These are phyloP conservation scores for Mycosarcoma maydis DNA, from an alignment of 1,284 basidiomycete genomes.

Conservation along the genomic window DNA sequence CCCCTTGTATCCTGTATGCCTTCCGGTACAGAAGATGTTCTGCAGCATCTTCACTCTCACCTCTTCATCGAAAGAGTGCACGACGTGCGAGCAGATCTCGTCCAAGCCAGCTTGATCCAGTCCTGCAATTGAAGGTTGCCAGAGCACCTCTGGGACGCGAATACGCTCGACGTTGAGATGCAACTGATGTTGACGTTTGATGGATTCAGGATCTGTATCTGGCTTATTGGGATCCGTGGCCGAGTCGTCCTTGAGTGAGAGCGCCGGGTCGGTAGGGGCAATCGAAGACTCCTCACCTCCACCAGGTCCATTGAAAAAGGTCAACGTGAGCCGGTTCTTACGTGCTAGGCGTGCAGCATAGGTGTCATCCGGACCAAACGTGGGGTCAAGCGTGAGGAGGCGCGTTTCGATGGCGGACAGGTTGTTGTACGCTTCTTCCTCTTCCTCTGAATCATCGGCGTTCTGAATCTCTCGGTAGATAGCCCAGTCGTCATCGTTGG, in stretches of 20 bases:
- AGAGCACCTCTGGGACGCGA: constrained; percentile 91
- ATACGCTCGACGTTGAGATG: constrained; percentile 94
- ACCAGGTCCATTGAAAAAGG: constrained; percentile 74
- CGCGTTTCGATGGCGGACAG: constrained; percentile 82
- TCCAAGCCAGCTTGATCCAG: constrained; percentile 92
- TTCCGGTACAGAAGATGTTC: constrained; percentile 92
- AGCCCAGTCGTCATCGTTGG: constrained; percentile 95
- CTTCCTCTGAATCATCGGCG: constrained; percentile 88
- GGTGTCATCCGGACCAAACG: constrained; percentile 83
- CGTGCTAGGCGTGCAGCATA: constrained; percentile 80
- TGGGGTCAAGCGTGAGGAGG: constrained; percentile 82
- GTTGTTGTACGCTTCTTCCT: constrained; percentile 86
- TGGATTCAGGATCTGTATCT: constrained; percentile 64
- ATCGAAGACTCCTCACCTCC: constrained; percentile 36
- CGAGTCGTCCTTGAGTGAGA: constrained; percentile 46
- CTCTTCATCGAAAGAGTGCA: constrained; percentile 80
- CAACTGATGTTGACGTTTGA: constrained; percentile 77
- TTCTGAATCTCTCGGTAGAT: constrained; percentile 96
- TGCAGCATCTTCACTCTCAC: constrained; percentile 74
- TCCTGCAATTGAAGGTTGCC: constrained; percentile 91
- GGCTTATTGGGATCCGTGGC: constrained; percentile 69
- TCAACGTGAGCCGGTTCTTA: constrained; percentile 82
- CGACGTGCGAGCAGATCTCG: constrained; percentile 85
- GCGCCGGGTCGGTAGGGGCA: constrained; percentile 4
- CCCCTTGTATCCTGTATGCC: constrained; percentile 79